Conservation (phyloP, 805 yeast species). For the Debaryomyces castellii region DNA sequence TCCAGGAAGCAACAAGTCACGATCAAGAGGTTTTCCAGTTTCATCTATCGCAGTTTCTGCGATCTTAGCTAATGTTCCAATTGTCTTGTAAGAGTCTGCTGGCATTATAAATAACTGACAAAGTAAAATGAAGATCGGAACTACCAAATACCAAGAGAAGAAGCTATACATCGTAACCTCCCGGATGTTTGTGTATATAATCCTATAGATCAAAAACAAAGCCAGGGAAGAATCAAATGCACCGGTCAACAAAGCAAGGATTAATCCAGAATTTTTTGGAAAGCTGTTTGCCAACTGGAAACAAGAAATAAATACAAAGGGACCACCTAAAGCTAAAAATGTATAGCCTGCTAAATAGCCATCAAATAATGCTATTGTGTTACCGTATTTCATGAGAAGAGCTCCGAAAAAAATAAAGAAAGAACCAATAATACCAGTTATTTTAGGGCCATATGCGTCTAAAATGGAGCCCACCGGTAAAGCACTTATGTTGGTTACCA, state of each 20-base stretch:
- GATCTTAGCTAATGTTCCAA: slow-evolving; percentile 64
- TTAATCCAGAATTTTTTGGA: slow-evolving; percentile 77
- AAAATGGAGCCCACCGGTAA: slow-evolving; percentile 77
- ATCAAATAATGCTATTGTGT: slow-evolving; percentile 43
- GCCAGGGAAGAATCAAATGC: slow-evolving; percentile 94
- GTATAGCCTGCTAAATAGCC: slow-evolving; percentile 75
- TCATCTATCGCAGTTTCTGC: slow-evolving; percentile 76
- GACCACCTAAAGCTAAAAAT: slow-evolving; percentile 84
- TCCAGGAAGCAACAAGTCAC: slow-evolving; percentile 40
- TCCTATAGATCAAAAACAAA: slow-evolving; percentile 70
- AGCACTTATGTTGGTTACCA: slow-evolving; percentile 80
- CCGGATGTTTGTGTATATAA: slow-evolving; percentile 50
- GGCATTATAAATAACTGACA: slow-evolving; percentile 87
- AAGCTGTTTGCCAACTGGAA: slow-evolving; percentile 86
- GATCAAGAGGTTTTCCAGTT: slow-evolving; percentile 56
- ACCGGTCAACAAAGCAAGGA: slow-evolving; percentile 85
- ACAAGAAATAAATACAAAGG: slow-evolving; percentile 86
- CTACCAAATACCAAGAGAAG: slow-evolving; percentile 65
- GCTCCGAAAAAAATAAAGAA: slow-evolving; percentile 58
- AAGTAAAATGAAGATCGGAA: slow-evolving; percentile 73
- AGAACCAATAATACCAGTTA: slow-evolving; percentile 76
- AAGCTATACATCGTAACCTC: slow-evolving; percentile 52
- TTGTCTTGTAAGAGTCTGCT: slow-evolving; percentile 65
- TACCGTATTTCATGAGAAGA: slow-evolving; percentile 41
- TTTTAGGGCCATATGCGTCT: slow-evolving; percentile 78